phyloP scores from a whole-genome alignment of 2,329 filamentous ascomycete species.

The Aspergillus sp. region DNA sequence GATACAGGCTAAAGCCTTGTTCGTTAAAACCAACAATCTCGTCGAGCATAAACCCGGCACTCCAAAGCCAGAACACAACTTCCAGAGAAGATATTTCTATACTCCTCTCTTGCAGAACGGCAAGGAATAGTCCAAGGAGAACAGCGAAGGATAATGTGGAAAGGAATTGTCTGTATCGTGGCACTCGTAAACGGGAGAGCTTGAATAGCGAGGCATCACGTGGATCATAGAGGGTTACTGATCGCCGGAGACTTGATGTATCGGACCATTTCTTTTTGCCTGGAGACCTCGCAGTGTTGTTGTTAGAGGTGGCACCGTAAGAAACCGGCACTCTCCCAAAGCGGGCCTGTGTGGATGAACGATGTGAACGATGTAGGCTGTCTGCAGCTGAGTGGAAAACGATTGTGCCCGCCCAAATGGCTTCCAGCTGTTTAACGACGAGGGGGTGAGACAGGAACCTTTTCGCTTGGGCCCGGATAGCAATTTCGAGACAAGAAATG shows the following conservation, averaged over 20 bases:
- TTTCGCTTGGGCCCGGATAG: conserved; percentile 89
- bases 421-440: conserved; percentile 91
- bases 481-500: conserved; percentile 88
- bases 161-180: conserved; percentile 85
- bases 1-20: conserved; percentile 92
- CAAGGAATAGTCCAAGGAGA: conserved; percentile 79
- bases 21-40: conserved; percentile 96
- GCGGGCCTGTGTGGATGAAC: conserved; percentile 48
- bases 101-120: conserved; percentile 74
- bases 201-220: conserved; percentile 89
- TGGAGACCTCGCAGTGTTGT: conserved; percentile 12
- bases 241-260: conserved; percentile 53
- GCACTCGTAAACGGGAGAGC: conserved; percentile 83
- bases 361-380: conserved; percentile 75
- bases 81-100: conserved; percentile 80
- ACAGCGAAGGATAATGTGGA: conserved; percentile 85
- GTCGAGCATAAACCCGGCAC: conserved; percentile 93
- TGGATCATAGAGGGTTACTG: conserved; percentile 86
- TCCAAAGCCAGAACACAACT: conserved; percentile 96
- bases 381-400: conserved; percentile 91
- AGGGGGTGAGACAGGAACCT: conserved; percentile 88
- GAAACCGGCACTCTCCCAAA: conserved; percentile 16
- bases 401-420: conserved; percentile 94
- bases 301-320: conserved; percentile 27
- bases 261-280: conserved; percentile 19